phyloP scores from a whole-genome alignment of 768 basidiomycete species.

The Lactarius pseudohatsudake region DNA sequence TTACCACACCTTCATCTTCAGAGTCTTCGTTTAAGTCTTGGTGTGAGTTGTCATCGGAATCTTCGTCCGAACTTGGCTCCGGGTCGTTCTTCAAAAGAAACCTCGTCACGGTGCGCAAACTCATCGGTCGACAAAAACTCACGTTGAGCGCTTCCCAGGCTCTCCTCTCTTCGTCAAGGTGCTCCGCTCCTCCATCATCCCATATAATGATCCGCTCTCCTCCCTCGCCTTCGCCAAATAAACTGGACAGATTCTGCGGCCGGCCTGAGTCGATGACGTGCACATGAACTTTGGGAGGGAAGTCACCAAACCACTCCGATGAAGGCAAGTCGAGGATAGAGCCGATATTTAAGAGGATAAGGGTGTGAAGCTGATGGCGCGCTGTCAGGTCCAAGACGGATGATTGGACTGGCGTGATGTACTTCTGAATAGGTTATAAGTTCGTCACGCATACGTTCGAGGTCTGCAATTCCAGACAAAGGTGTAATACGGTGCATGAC shows the following conservation, averaged over 20 bases:
- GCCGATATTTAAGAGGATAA: constrained; percentile 92
- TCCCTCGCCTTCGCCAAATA: constrained; percentile 71
- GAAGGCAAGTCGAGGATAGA: constrained; percentile 81
- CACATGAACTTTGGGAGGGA: constrained; percentile 59
- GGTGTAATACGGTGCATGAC: constrained; percentile 89
- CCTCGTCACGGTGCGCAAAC: neutral
- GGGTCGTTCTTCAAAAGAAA: constrained; percentile 64
- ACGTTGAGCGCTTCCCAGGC: constrained; percentile 88
- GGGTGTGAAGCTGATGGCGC: constrained; percentile 67
- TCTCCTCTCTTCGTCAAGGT: constrained; percentile 65
- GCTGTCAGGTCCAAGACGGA: constrained; percentile 13
- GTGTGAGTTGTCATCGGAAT: constrained; percentile 47
- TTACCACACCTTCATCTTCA: constrained; percentile 43
- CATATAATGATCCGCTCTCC: constrained; percentile 81
- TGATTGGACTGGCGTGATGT: constrained; percentile 27
- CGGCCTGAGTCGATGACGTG: constrained; percentile 95
- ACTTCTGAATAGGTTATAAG: constrained; percentile 70
- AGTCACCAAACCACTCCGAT: constrained; percentile 73
- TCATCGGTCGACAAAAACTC: constrained; percentile 31
- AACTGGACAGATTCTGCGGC: constrained; percentile 83
- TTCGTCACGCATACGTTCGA: constrained; percentile 65
- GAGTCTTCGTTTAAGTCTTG: constrained; percentile 46
- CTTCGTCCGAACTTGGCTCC: constrained; percentile 64
- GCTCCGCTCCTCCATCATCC: constrained; percentile 85
- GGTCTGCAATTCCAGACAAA: constrained; percentile 78